phyloP scores from a whole-genome alignment of 257 asterid genomes.

The Plectranthus barbatus region DNA sequence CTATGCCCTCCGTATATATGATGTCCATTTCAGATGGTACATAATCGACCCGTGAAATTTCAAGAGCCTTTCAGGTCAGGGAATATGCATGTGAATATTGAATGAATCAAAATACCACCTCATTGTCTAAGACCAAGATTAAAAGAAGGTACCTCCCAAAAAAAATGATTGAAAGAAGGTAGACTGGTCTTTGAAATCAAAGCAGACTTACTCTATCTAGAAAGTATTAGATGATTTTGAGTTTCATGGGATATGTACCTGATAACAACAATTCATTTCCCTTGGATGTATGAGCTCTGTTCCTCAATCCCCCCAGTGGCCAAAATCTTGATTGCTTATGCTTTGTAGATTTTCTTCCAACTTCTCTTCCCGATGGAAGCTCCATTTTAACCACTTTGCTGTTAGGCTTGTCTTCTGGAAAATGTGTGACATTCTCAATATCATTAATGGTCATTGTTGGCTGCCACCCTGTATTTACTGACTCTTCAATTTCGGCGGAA shows the following conservation, averaged over 20 bases:
- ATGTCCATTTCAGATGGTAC: slow-evolving; percentile 87
- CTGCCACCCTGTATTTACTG: neutral
- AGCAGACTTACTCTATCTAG: slow-evolving; percentile 50
- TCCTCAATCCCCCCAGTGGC: slow-evolving; percentile 25
- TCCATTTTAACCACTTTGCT: neutral
- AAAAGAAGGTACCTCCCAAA: too few relatives aligned
- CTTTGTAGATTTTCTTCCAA: slow-evolving; percentile 2
- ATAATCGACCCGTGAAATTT: slow-evolving; percentile 59
- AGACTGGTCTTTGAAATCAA: too few relatives aligned
- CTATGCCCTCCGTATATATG: slow-evolving; percentile 67
- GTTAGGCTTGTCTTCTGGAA: neutral
- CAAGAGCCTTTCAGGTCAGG: slow-evolving; percentile 55
- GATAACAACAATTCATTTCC: slow-evolving; percentile 2
- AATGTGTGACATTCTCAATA: neutral
- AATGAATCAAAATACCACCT: neutral
- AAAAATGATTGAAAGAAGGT: too few relatives aligned
- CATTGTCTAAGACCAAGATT: too few relatives aligned
- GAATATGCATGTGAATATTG: slow-evolving; percentile 1
- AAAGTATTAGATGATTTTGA: neutral
- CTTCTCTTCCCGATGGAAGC: slow-evolving; percentile 1
- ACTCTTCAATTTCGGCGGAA: slow-evolving; percentile 5
- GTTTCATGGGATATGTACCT: slow-evolving; percentile 1
- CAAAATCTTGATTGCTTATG: slow-evolving; percentile 12
- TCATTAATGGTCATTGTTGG: neutral
- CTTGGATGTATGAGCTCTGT: slow-evolving; percentile 16